Conservation (phyloP, 306 rosid species). For the Mimosa bimucronata region DNA sequence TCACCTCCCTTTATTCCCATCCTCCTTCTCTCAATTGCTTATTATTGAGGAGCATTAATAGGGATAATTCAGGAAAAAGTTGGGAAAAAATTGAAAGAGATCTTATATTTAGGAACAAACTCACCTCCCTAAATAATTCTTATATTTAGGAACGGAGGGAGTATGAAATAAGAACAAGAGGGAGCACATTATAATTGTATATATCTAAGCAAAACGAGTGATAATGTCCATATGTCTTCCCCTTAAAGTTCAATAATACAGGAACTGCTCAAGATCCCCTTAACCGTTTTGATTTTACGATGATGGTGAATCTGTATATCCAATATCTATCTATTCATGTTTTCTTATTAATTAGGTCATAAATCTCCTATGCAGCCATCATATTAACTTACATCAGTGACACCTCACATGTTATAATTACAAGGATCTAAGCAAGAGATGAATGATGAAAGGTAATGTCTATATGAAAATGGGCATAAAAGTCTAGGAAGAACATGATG, state of each 20-base stretch:
- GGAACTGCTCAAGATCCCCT: neutral
- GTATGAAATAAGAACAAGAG: too few species aligned
- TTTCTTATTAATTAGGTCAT: neutral
- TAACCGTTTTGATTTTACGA: neutral
- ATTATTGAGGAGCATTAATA: too few species aligned
- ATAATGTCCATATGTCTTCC: too few species aligned
- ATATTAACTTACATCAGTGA: neutral
- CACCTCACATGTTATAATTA: neutral
- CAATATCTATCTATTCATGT: neutral
- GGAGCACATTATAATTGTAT: too few species aligned
- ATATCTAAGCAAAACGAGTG: too few species aligned
- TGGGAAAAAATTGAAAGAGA: too few species aligned
- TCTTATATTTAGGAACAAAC: too few species aligned
- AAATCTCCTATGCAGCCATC: neutral
- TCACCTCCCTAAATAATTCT: too few species aligned
- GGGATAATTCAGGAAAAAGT: too few species aligned
- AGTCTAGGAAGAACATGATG: conserved; percentile 47
- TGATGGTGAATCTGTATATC: neutral
- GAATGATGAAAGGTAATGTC: neutral
- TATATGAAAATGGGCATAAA: neutral
- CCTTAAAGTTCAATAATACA: neutral
- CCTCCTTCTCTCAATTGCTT: too few species aligned
- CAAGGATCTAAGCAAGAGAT: neutral
- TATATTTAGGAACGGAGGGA: too few species aligned
- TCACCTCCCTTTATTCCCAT: too few species aligned